Percentiles rank a stretch among this genome's conserved stretches.
Conservation (phyloP, 371 early-diverging fungal species). For the Actinomucor elegans region DNA sequence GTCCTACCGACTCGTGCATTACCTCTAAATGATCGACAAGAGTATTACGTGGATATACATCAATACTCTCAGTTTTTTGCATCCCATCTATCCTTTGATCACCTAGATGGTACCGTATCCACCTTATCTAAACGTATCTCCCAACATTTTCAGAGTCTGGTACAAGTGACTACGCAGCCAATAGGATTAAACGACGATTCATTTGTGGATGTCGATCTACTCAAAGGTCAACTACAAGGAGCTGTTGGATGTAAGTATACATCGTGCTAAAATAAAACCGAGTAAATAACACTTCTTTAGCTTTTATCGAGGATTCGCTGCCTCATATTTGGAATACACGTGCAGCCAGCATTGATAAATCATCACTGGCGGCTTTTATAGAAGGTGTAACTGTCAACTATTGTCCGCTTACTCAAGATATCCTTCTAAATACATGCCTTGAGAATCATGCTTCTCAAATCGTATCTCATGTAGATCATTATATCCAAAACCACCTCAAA, state of each 20-base stretch:
- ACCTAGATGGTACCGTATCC: constrained; percentile 30
- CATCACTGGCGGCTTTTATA: constrained; percentile 21
- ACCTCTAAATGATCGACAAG: background rate
- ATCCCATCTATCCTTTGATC: constrained; percentile 34
- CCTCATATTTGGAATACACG: constrained; percentile 36
- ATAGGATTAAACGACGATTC: constrained; percentile 3
- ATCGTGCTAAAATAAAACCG: background rate
- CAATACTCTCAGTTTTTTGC: constrained; percentile 29
- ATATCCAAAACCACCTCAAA: constrained; percentile 11
- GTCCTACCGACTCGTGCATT: no score
- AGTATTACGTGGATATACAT: constrained; percentile 20
- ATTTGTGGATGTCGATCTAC: constrained; percentile 30
- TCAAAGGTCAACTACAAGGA: constrained; percentile 37
- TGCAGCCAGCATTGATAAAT: constrained; percentile 22
- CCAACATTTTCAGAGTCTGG: constrained; percentile 28
- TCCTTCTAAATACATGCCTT: constrained; percentile 4
- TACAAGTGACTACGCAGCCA: constrained; percentile 24
- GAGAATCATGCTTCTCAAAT: constrained; percentile 4
- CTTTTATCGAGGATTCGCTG: constrained; percentile 38
- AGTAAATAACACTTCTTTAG: constrained; percentile 4
- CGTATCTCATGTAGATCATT: constrained; percentile 9
- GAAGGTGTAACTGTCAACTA: constrained; percentile 3
- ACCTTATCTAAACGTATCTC: constrained; percentile 31
- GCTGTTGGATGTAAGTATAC: constrained; percentile 37
- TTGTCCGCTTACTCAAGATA: background rate